Conservation (phyloP, 306 rosid species). For the Ochetophila trinervis region DNA sequence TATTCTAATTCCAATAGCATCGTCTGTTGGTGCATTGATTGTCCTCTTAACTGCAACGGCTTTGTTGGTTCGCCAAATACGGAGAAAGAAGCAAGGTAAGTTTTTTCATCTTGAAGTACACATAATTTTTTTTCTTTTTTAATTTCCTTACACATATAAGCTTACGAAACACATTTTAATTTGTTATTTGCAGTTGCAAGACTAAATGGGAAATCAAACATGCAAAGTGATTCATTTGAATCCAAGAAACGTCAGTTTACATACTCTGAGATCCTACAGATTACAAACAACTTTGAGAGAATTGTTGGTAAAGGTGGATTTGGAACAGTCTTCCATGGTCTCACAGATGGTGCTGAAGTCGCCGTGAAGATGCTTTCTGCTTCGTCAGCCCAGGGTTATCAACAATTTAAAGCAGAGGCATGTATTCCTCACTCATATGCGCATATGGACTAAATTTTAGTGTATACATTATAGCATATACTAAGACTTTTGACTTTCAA, state of each 20-base stretch:
- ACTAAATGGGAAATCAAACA: not conserved
- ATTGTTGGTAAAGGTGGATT: constrained; percentile 50
- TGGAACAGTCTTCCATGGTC: constrained; percentile 47
- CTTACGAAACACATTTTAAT: not conserved
- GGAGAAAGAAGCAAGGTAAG: too few species aligned
- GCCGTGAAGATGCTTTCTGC: constrained; percentile 54
- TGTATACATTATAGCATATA: too few species aligned
- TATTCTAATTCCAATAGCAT: too few species aligned
- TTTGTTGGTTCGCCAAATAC: too few species aligned
- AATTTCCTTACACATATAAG: not conserved
- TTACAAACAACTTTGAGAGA: constrained; percentile 44
- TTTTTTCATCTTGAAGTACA: too few species aligned
- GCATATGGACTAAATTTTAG: too few species aligned
- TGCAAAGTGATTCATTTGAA: constrained; percentile 16
- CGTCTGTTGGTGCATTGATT: too few species aligned
- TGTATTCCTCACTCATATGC: too few species aligned
- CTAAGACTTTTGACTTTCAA: too few species aligned
- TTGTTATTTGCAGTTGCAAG: not conserved
- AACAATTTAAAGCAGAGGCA: constrained; percentile 47
- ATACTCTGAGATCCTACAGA: constrained; percentile 27
- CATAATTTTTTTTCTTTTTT: too few species aligned
- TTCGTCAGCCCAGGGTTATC: constrained; percentile 40
- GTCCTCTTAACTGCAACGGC: too few species aligned
- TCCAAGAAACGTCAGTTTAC: constrained; percentile 30
- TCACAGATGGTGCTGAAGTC: constrained; percentile 41